Evolutionary conservation across 495 filamentous ascomycete species (phyloP).

Genomic region (Penicillium bovifimosum): DNA sequence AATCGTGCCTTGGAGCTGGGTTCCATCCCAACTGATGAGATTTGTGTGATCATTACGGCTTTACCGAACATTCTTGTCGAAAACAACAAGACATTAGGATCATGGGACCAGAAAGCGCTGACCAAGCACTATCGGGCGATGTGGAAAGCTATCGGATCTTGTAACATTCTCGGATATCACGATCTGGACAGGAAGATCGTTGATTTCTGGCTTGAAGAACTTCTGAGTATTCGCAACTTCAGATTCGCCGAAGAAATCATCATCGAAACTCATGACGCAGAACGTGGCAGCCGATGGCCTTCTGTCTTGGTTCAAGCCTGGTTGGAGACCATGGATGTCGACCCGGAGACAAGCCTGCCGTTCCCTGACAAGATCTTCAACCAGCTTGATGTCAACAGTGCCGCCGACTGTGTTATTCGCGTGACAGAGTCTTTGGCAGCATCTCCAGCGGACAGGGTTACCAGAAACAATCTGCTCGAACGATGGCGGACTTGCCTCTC

Average conservation of each 20-base stretch:
- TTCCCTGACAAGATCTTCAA: slow-evolving; percentile 18
- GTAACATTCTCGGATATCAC: slow-evolving; percentile 31
- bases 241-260: slow-evolving; percentile 32
- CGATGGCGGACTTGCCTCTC: slow-evolving; percentile 32
- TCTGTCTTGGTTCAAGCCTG: slow-evolving; percentile 26
- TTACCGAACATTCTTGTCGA: slow-evolving; percentile 21
- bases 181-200: slow-evolving; percentile 27
- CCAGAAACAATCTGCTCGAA: slow-evolving; percentile 19
- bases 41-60: slow-evolving; percentile 27
- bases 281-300: slow-evolving; percentile 18
- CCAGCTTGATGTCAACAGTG: slow-evolving; percentile 20
- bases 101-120: slow-evolving; percentile 14
- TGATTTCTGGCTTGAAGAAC: slow-evolving; percentile 30
- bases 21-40: slow-evolving; percentile 30
- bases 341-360: slow-evolving; percentile 1
- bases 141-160: slow-evolving; percentile 39
- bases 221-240: slow-evolving; percentile 16
- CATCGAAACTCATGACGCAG: slow-evolving; percentile 20
- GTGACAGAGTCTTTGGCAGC: slow-evolving; percentile 29
- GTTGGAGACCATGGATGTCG: slow-evolving; percentile 14
- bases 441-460: slow-evolving; percentile 8
- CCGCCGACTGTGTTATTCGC: slow-evolving; percentile 26
- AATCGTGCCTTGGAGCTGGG: slow-evolving; percentile 37
- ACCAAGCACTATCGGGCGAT: slow-evolving; percentile 24
- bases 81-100: slow-evolving; percentile 13